Evolutionary conservation across 2,329 filamentous ascomycete species (phyloP).

Genomic region (Metarhizium anisopliae): DNA sequence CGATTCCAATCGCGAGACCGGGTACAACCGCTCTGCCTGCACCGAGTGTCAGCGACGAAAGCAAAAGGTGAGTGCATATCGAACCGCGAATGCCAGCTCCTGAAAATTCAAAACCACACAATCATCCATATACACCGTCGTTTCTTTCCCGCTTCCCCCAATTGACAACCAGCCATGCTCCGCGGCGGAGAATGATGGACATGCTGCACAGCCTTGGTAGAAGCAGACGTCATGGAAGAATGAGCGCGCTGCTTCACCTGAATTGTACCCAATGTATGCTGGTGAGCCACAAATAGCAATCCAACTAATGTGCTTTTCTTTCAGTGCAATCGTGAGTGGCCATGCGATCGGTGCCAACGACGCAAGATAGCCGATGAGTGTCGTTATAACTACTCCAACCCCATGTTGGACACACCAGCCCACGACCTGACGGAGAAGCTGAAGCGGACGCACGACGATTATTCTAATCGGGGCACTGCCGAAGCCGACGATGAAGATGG

Average conservation of each 20-base stretch:
- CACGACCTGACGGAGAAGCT: conserved; percentile 4
- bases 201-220: no score
- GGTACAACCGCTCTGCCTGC: conserved; percentile 27
- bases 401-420: neutral
- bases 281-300: no score
- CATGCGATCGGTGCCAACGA: conserved; percentile 22
- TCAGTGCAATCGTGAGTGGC: conserved; percentile 24
- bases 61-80: conserved; percentile 21
- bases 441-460: conserved; percentile 3
- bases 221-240: no score
- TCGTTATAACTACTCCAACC: conserved; percentile 14
- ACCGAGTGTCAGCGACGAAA: conserved; percentile 33
- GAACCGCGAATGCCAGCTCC: neutral
- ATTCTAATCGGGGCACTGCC: neutral
- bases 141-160: neutral
- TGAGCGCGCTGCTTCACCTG: no score
- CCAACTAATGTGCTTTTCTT: neutral
- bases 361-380: conserved; percentile 21
- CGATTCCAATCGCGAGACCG: conserved; percentile 4
- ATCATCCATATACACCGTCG: neutral
- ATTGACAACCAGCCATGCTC: no score
- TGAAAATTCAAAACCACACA: neutral
- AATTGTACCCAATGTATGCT: no score
- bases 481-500: conserved; percentile 2
- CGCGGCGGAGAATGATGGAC: no score